These are phyloP conservation scores for Aspergillus pseudonomiae DNA, from an alignment of 2,329 filamentous ascomycete genomes.

Conservation along the genomic window DNA sequence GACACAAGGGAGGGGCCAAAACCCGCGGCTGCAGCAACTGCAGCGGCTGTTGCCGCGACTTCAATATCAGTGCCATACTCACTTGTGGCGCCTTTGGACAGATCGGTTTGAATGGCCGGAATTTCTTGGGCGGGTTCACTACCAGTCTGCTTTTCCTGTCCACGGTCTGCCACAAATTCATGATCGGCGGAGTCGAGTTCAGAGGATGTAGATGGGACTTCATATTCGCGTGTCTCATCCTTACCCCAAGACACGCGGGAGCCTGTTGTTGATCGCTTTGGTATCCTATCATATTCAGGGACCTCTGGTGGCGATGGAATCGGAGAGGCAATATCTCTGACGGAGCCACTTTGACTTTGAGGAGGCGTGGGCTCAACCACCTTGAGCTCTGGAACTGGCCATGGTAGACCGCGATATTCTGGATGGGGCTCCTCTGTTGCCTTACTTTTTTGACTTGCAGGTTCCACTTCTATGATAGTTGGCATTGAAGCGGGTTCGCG, in stretches of 20 bases:
- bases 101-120: constrained; percentile 16
- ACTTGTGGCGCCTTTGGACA: constrained; percentile 13
- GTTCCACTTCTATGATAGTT: constrained; percentile 35
- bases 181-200: constrained; percentile 36
- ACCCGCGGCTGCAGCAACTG: constrained; percentile 68
- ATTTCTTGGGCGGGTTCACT: neutral
- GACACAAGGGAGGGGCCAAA: constrained; percentile 73
- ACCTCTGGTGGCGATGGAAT: constrained; percentile 39
- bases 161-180: constrained; percentile 17
- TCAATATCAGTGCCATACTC: constrained; percentile 62
- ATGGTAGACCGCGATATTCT: constrained; percentile 35
- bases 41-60: constrained; percentile 71
- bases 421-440: constrained; percentile 25
- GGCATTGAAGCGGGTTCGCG: constrained; percentile 28
- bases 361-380: constrained; percentile 62
- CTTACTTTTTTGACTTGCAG: constrained; percentile 27
- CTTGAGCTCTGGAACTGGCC: constrained; percentile 57
- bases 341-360: constrained; percentile 48
- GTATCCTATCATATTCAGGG: constrained; percentile 48
- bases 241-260: constrained; percentile 68
- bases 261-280: constrained; percentile 47
- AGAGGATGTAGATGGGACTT: constrained; percentile 60
- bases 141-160: neutral
- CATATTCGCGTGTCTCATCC: constrained; percentile 66
- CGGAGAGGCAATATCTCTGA: constrained; percentile 35